Base-by-base conservation (phyloP, 1,284 basidiomycete species). In the Boletus mariae region DNA sequence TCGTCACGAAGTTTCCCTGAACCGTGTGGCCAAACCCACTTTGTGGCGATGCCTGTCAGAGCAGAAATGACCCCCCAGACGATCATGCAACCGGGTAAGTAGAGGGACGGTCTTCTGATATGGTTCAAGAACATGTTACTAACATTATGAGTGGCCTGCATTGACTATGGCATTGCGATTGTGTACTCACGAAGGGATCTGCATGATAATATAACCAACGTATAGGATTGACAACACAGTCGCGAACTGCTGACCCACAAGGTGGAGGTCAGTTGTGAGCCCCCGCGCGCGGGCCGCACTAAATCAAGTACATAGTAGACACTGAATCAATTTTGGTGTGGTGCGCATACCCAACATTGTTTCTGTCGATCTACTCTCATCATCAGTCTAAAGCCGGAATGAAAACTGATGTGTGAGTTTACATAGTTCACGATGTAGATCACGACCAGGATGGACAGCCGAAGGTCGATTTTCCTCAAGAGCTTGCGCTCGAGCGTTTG, bases 81-180 rank as follows among this genome's bases (percentile, higher is more conserved):
- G 20, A 80, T 72, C 83, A 92, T 90, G 60, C 85, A 89, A 45
- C 61, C 57, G 0, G 89, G 85, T 10, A 92, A 75, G 69, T 91
- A 91, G 46, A 88, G 65, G 0, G 87, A 90, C 0, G 91, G 90
- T 59, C 77, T 82, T 46, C 86, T 87, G 45, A 85, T 80, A 58
- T 80, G 77, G 60, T 88, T 87, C 54, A 91, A 66, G 58, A 87
- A 80, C 80, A 89, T 87, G 65, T 90, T 89, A 4, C 85, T 88
- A 51, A 40, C 34, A 44, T 45, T 13, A 35, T 49, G 35, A 50
- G 38, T 46, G 13, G 25, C 31, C 31, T 37, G 45, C 8, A 49
- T 46, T 3, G 20, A 25, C 2, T 40, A 26, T 47, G 23, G 28
- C 41, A 23, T 47, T 17, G 5, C 34, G n/a, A 25, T 20, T 26